phyloP scores from a whole-genome alignment of 495 filamentous ascomycete genomes.

The Podospora tetraspora region DNA sequence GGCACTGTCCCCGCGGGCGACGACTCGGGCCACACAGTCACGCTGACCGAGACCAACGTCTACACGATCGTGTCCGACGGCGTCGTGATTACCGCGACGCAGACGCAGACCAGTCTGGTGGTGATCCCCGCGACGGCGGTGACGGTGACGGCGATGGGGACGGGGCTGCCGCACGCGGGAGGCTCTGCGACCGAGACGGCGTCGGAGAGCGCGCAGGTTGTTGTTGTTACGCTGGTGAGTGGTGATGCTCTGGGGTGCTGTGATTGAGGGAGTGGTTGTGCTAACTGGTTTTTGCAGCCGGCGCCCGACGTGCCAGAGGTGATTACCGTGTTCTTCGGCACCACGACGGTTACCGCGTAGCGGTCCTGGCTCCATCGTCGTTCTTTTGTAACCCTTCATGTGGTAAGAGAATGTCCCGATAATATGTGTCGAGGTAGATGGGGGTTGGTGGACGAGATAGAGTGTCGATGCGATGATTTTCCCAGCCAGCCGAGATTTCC shows the following conservation, averaged over 20 bases:
- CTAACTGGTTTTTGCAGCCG: neutral
- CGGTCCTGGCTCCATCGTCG: neutral
- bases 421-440: neutral
- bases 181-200: neutral
- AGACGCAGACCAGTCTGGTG: slow-evolving; percentile 7
- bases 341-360: neutral
- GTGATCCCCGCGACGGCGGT: slow-evolving; percentile 8
- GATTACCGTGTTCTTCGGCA: neutral
- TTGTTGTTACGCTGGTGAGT: neutral
- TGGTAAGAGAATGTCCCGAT: neutral
- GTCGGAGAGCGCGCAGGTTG: neutral
- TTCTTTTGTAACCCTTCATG: neutral
- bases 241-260: too few relatives aligned
- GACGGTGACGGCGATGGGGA: slow-evolving; percentile 1
- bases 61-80: neutral
- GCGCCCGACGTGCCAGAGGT: neutral
- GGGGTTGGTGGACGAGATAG: neutral
- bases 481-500: neutral
- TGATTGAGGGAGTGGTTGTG: neutral
- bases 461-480: neutral
- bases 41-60: neutral
- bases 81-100: neutral
- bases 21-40: slow-evolving; percentile 1
- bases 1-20: neutral
- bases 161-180: neutral